Evolutionary conservation across 352 stramenopile species (phyloP), one percentile per base, ranked within the genome.

Genomic region (Phytophthora parvispora): DNA sequence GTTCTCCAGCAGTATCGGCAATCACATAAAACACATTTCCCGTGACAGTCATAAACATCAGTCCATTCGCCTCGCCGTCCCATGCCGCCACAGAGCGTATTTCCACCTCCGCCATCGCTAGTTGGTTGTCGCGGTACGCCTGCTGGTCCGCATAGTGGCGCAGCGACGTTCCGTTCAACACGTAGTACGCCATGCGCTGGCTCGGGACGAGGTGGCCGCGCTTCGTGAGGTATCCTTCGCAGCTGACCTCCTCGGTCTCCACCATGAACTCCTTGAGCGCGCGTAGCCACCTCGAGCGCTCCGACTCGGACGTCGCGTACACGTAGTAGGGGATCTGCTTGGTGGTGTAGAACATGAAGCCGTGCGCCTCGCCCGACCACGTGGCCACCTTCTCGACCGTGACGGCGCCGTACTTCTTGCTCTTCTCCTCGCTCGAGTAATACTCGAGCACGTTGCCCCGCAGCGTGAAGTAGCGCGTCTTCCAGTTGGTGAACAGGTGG

Each of bases 251-350:
- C 18, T 96, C 88, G 0, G 88, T 91, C 61, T 95, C 87, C 18
- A 94, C 86, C 72, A 91, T 92, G 63, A 93, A 96, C 36, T 97
- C 89, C 59, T 91, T 90, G 20, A 97, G 61, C 38, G 89, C 90
- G 51, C 89, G 84, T 45, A 97, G 60, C 90, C 90, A 97, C 52
- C 87, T 91, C 32, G 79, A 80, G 1, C 88, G 78, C 62, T 97
- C 89, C 5, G 64, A 69, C 48, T 96, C 90, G 3, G 89, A 95
- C 28, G 87, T 86, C 10, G 90, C 90, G 66, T 96, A 97, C 38
- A 97, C 90, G 51, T 96, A 97, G 71, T 96, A 97, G 7, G 90
- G 87, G 13, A 96, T 91, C 70, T 96, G 89, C 72, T 97, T 96
- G 34, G 81, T 88, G 25, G 90, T 97, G 73, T 95, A 95, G 51